Base-by-base conservation (phyloP, 2,329 filamentous ascomycete species). In the Drechslerella coelobrocha region DNA sequence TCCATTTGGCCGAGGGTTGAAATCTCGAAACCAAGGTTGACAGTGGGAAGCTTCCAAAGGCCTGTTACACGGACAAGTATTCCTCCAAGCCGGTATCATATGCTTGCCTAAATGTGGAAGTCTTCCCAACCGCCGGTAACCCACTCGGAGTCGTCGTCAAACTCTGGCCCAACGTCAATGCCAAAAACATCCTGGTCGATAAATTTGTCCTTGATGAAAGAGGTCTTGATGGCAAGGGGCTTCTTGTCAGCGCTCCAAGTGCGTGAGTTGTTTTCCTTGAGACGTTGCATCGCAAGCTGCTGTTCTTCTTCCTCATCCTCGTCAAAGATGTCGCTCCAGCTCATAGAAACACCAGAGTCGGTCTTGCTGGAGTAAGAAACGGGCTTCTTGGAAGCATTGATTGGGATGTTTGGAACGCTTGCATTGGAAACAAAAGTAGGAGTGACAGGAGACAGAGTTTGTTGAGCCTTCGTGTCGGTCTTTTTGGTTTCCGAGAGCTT, bases 271-370 rank as follows among this genome's bases (percentile, higher is more conserved):
- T 85, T 81, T 77, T 88, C 85, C 73, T 84, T 84, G 68, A 81
- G 80, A 72, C 84, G 84, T 77, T 88, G 66, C 59, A 71, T 63
- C n/a, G 66, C 86, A 75, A 88, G 85, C 34, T 84, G 82, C 39
- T 84, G 82, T 75, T 90, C 85, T 73, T 89, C 87, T 73, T 89
- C 88, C 76, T 94, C 92, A 59, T 97, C 93, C 79, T 97, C 93
- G 68, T 97, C 93, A 89, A 92, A 97, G 79, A 97, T 87, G 79
- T 99, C 94, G 77, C 92, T 96, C 94, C 94, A 99, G 83, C 94
- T 97, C 88, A 97, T 97, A 62, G 94, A 96, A 51, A 95, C 90
- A 51, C 85, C 82, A 48, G 69, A 63, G 14, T 73, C 43, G 52
- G 59, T 68, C 57, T 72, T 62, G 66, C 26, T 71, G 53, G 26